Conservation (phyloP, 108 stramenopile genomes). For the Cylindrotheca closterium region DNA sequence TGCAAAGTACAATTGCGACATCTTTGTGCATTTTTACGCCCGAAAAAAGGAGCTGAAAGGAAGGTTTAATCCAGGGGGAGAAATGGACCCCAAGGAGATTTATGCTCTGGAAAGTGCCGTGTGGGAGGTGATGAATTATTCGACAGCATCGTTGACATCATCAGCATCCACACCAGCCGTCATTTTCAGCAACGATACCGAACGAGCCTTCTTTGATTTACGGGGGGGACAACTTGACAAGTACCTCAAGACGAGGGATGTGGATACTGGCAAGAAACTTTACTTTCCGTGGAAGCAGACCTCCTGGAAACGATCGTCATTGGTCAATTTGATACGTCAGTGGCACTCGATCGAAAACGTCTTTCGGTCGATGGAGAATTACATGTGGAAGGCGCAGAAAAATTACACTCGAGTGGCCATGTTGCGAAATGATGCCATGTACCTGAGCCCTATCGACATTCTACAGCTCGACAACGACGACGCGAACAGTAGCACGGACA, state of each 20-base stretch:
- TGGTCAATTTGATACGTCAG: conserved; percentile 26
- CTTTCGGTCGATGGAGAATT: conserved; percentile 1
- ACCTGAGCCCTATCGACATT: conserved; percentile 12
- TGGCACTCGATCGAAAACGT: conserved; percentile 27
- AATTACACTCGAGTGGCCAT: conserved; percentile 33
- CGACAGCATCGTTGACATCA: background rate
- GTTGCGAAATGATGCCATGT: conserved; percentile 31
- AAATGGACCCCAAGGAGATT: conserved; percentile 36
- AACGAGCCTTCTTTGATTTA: conserved; percentile 30
- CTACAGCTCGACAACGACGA: conserved; percentile 14
- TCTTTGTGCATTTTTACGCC: conserved; percentile 42
- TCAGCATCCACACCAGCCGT: conserved; percentile 14
- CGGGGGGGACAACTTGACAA: conserved; percentile 23
- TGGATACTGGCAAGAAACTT: conserved; percentile 11
- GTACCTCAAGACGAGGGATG: conserved; percentile 20
- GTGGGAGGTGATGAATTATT: conserved; percentile 2
- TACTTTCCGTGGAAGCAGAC: conserved; percentile 26
- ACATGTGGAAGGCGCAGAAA: background rate
- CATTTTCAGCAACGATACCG: conserved; percentile 30
- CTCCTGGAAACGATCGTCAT: conserved; percentile 1
- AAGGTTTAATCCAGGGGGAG: conserved; percentile 38
- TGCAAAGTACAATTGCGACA: conserved; percentile 49
- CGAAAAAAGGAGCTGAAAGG: conserved; percentile 31
- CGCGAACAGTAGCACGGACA: conserved; percentile 15
- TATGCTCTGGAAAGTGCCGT: conserved; percentile 39